Percentiles rank a stretch among this genome's conserved stretches.
These are phyloP conservation scores for Globisporangium okanoganense DNA, from an alignment of 352 stramenopile species.

Conservation along the genomic window DNA sequence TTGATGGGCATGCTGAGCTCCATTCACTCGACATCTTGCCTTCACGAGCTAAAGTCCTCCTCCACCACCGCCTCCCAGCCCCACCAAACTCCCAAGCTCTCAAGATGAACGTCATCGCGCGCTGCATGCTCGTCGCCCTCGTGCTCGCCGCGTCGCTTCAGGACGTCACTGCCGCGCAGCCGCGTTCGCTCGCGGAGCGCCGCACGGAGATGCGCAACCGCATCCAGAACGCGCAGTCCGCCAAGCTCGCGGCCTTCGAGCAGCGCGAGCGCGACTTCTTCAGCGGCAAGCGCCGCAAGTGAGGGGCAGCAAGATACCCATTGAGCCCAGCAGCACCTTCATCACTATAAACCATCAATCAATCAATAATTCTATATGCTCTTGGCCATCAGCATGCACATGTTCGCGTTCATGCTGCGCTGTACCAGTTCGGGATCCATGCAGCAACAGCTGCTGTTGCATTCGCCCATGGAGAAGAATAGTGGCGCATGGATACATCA, in stretches of 20 bases:
- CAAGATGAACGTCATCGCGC: slow-evolving; percentile 13
- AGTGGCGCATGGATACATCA: no score
- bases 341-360: no score
- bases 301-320: background rate
- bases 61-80: background rate
- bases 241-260: slow-evolving; percentile 19
- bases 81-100: background rate
- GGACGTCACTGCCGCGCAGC: slow-evolving; percentile 4
- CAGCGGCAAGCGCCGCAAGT: slow-evolving; percentile 22
- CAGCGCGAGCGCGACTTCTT: slow-evolving; percentile 22
- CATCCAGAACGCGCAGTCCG: slow-evolving; percentile 18
- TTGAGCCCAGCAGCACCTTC: no score
- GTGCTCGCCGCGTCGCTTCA: slow-evolving; percentile 11
- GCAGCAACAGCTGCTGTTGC: no score
- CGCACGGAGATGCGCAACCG: slow-evolving; percentile 17
- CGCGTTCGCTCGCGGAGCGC: slow-evolving; percentile 20
- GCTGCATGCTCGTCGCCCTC: slow-evolving; percentile 15
- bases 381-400: no score
- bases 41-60: slow-evolving; percentile 4
- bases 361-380: no score
- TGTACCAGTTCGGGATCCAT: no score
- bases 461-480: no score
- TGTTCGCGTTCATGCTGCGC: no score
- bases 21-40: slow-evolving; percentile 4
- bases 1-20: background rate